Percentiles rank a stretch among this genome's conserved stretches.
Evolutionary conservation across 2,329 filamentous ascomycete genomes (phyloP).

Genomic region (Pyrenochaeta sp.): DNA sequence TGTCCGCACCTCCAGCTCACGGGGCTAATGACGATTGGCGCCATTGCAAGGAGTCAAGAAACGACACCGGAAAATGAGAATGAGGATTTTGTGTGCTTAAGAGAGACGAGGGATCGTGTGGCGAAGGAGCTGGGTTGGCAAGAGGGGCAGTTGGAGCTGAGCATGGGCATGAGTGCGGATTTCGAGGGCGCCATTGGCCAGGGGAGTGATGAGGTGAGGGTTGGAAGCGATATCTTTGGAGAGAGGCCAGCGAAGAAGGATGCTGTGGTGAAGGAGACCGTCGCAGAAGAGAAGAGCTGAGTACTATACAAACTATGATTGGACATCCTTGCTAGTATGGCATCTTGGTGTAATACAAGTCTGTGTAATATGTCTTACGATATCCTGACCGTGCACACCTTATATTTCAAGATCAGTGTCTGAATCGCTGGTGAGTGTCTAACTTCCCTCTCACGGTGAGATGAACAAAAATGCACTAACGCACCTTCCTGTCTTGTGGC

Average conservation of each 20-base stretch:
- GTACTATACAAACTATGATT: neutral
- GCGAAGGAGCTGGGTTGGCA: conserved; percentile 66
- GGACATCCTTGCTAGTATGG: too few species aligned
- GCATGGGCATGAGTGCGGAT: conserved; percentile 99
- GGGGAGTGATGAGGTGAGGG: conserved; percentile 88
- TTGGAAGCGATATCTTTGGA: conserved; percentile 95
- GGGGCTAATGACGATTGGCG: conserved; percentile 97
- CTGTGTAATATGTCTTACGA: neutral
- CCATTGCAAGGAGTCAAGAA: conserved; percentile 83
- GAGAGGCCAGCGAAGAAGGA: conserved; percentile 80
- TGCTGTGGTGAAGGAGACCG: conserved; percentile 67
- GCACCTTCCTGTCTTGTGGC: too few species aligned
- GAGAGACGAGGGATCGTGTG: conserved; percentile 75
- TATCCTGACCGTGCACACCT: neutral
- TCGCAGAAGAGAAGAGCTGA: conserved; percentile 19
- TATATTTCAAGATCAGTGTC: neutral
- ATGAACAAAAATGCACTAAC: too few species aligned
- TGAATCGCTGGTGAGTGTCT: too few species aligned
- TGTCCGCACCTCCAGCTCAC: conserved; percentile 78
- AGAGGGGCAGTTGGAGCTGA: conserved; percentile 76
- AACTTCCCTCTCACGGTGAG: too few species aligned
- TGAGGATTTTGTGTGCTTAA: conserved; percentile 81
- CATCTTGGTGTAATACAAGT: too few species aligned
- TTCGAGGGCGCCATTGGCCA: conserved; percentile 86
- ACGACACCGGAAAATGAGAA: conserved; percentile 80